Evolutionary conservation across 345 rosid genomes (phyloP).

Genomic region (Jatropha curcas): DNA sequence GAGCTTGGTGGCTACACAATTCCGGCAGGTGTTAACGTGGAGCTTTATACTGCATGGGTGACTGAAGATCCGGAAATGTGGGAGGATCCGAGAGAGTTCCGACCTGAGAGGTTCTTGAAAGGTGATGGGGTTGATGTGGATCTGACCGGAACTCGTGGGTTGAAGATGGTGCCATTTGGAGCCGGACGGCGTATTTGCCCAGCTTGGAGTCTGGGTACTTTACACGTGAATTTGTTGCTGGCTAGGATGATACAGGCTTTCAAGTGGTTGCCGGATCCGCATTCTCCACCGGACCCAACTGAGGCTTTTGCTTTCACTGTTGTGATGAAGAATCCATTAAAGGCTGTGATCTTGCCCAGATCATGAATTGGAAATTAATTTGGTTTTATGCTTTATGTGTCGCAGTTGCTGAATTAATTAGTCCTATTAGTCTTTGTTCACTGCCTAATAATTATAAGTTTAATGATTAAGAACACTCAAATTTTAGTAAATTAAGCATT

Average conservation of each 20-base stretch:
- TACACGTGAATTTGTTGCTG: conserved; percentile 68
- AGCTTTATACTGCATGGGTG: conserved; percentile 92
- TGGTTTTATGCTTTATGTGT: neutral
- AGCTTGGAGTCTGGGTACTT: conserved; percentile 70
- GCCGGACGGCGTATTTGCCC: conserved; percentile 95
- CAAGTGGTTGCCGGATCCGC: conserved; percentile 70
- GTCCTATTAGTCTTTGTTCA: no score
- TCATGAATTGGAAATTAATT: neutral
- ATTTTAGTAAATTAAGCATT: no score
- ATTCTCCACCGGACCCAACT: conserved; percentile 67
- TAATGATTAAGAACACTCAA: no score
- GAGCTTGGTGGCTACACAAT: conserved; percentile 77
- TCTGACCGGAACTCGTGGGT: conserved; percentile 76
- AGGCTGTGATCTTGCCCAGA: conserved; percentile 63
- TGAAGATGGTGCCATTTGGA: conserved; percentile 85
- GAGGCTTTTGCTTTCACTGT: conserved; percentile 96
- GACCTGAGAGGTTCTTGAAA: conserved; percentile 76
- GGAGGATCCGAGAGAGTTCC: conserved; percentile 67
- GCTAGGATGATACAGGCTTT: conserved; percentile 86
- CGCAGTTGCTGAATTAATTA: no score
- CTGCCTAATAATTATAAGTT: no score
- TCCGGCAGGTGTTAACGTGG: conserved; percentile 66
- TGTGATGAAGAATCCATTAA: conserved; percentile 85
- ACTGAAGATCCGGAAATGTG: conserved; percentile 79
- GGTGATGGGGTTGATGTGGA: conserved; percentile 85